Base-by-base conservation (phyloP, 2,329 filamentous ascomycete species). In the Didymellaceae sp. region DNA sequence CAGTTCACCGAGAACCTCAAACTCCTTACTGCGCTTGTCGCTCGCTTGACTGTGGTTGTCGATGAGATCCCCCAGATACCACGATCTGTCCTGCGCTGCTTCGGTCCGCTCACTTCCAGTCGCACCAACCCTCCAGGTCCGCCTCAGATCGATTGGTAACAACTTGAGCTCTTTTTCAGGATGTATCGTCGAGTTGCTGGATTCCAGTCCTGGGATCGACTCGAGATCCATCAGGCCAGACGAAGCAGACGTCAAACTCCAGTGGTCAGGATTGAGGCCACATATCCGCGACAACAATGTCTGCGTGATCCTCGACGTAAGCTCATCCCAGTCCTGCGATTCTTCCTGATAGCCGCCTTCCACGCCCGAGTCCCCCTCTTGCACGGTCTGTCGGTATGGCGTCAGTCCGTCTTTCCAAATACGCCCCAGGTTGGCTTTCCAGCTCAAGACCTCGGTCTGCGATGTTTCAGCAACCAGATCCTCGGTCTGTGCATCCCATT, bases 21-120 rank as follows among this genome's bases (percentile, higher is more conserved):
- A 57, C 48, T 74, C 71, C 35, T 51, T 61, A 16, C 42, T 56
- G 24, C 63, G 60, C 21, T 58, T 43, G 33, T 64, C 55, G 13
- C 60, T 54, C 24, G 67, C 63, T n/a, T 63, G 61, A 52, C 75
- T 77, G 41, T 75, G 63, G 31, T 72, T 68, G 3, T 76, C 64
- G 26, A 83, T 74, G 10, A 87, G 60, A 30, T 84, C 76, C 0
- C 77, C 76, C 20, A 87, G 69, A 16, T 82, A 82, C 85, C 85
- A 87, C 2, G 81, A 83, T 21, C 82, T 77, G 65, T 87, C 85
- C 61, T 82, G 77, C 5, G 84, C 85, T 24, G 80, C 82, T 56
- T 86, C 80, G 9, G 84, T 86, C 22, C 85, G 75, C 62, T 86
- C 83, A 6, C 83, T 74, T 0, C 85, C 85, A 7, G 85, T 81